Base-by-base conservation (phyloP, 2,329 filamentous ascomycete genomes). In the Lojkania enalia region DNA sequence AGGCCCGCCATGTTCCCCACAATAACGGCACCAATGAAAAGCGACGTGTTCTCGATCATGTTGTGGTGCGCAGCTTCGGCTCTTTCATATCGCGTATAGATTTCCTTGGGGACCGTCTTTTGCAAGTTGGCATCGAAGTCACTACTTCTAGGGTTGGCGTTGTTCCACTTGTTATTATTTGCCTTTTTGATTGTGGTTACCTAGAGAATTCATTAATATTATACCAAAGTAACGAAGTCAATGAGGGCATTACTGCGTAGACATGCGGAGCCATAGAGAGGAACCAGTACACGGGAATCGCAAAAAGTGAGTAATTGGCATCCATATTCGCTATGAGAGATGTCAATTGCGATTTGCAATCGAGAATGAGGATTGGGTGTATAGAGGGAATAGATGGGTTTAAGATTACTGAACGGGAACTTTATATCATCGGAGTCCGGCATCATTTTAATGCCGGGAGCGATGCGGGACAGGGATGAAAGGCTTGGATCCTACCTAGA, bases 51-150 rank as follows among this genome's bases (percentile, higher is more conserved):
- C 57, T 78, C 75, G 39, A 76, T 52, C 16, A 66, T 58, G 51
- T 77, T 78, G 16, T 66, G 60, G 50, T 77, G 74, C 20, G 73
- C 73, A 13, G 70, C 67, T 44, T 74, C 67, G 11, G 68, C 67
- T 31, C 74, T 67, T 60, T 77, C 73, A 36, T 59, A 77, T 1
- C 58, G 58, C 2, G 61, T 68, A 46, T 67, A 73, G 18, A 63
- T 57, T 3, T 63, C 58, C 5, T 43, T 48, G 12, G 16, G 68
- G 31, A 40, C 63, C 39, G 4, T 67, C 57, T 66, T 63, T 46
- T 71, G 64, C 42, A 65, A 64, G 25, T 70, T 44, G 7, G 36
- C 43, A 5, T 45, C 52, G 7, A 61, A 48, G 42, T 61, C 60
- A 3, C 46, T 48, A 21, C 66, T 49, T 36, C 71, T 69, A 2